Evolutionary conservation across 257 asterid species (phyloP).

Genomic region (Prunella vulgaris): DNA sequence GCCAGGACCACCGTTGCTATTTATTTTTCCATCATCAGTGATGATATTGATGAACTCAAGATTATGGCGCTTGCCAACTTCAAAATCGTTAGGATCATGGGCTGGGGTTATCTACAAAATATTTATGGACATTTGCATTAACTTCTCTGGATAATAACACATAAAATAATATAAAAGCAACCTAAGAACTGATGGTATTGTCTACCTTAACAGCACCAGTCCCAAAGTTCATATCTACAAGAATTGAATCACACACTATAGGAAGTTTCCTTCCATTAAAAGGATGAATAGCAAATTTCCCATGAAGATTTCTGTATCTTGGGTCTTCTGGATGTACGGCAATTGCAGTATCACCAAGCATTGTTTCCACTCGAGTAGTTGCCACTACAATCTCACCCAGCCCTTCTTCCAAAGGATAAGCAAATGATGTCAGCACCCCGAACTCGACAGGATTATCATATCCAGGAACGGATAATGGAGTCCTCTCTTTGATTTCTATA

Average conservation of each 20-base stretch:
- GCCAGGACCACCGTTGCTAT: constrained; percentile 72
- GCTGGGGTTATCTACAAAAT: constrained; percentile 90
- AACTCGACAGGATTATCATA: constrained; percentile 78
- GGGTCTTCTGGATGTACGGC: constrained; percentile 90
- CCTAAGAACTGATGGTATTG: constrained; percentile 7
- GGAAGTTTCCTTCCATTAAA: constrained; percentile 84
- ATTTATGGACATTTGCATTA: constrained; percentile 19
- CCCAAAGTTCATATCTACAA: constrained; percentile 89
- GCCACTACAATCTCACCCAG: constrained; percentile 94
- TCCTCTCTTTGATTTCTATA: constrained; percentile 72
- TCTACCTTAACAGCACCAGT: constrained; percentile 97
- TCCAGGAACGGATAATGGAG: constrained; percentile 63
- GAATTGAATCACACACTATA: constrained; percentile 76
- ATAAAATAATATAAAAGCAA: background rate
- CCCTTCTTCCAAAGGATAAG: constrained; percentile 85
- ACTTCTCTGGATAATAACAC: constrained; percentile 9
- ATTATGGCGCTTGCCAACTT: constrained; percentile 87
- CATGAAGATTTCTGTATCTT: constrained; percentile 79
- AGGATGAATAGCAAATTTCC: constrained; percentile 82
- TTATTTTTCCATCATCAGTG: constrained; percentile 93
- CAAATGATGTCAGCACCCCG: constrained; percentile 91
- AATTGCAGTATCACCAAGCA: constrained; percentile 97
- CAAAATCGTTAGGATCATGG: constrained; percentile 98
- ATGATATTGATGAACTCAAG: constrained; percentile 79
- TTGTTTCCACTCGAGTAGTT: constrained; percentile 90